Evolutionary conservation across 108 stramenopile genomes (phyloP).

Genomic region (Cylindrotheca fusiformis): DNA sequence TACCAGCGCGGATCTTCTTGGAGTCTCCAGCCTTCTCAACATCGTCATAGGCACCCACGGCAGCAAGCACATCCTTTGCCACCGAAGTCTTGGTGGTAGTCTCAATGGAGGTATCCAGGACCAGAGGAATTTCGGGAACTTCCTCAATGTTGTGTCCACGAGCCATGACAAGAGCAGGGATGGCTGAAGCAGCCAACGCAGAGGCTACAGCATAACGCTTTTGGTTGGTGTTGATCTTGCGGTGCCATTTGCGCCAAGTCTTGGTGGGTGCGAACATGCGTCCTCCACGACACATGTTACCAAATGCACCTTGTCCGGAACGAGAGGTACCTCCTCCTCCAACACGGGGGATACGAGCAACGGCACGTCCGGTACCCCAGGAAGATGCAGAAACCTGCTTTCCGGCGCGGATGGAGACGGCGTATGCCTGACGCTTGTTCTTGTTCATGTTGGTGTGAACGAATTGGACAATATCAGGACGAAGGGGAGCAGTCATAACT

Average conservation of each 20-base stretch:
- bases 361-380: slow-evolving; percentile 99
- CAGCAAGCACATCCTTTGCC: slow-evolving; percentile 88
- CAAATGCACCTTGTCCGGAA: slow-evolving; percentile 99
- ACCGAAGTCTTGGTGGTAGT: slow-evolving; percentile 83
- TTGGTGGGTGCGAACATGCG: slow-evolving; percentile 99
- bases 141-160: slow-evolving; percentile 97
- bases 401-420: slow-evolving; percentile 93
- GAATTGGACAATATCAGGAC: slow-evolving; percentile 97
- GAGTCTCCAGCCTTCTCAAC: slow-evolving; percentile 95
- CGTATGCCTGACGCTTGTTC: slow-evolving; percentile 99
- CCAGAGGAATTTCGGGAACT: slow-evolving; percentile 97
- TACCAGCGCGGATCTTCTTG: slow-evolving; percentile 94
- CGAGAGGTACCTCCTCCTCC: slow-evolving; percentile 98
- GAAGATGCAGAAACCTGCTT: slow-evolving; percentile 94
- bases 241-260: slow-evolving; percentile 99
- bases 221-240: slow-evolving; percentile 95
- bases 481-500: slow-evolving; percentile 97
- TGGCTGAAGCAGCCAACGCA: slow-evolving; percentile 95
- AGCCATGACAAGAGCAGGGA: slow-evolving; percentile 97
- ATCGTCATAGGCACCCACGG: slow-evolving; percentile 93
- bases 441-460: slow-evolving; percentile 99
- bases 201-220: slow-evolving; percentile 97
- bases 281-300: slow-evolving; percentile 97
- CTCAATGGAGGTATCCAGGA: slow-evolving; percentile 83
- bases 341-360: slow-evolving; percentile 99